Evolutionary conservation across 306 rosid genomes (phyloP), one percentile per base, ranked within the genome.

Genomic region (Dryas octopetala): DNA sequence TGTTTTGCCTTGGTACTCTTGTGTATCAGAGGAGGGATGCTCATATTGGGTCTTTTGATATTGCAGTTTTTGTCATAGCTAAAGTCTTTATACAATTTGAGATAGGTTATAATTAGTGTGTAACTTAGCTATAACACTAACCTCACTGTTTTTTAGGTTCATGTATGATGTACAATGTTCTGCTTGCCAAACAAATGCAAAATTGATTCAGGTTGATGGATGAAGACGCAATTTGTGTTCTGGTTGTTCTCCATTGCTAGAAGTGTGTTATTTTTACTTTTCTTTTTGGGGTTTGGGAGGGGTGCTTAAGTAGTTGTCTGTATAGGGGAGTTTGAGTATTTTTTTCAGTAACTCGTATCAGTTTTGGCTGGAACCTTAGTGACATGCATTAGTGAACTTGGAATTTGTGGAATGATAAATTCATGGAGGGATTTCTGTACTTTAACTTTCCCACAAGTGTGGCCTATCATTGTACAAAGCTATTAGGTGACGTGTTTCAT

Each of bases 111-210:
- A 5, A 6, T 55, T 6, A 40, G 43, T 54, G 26, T 17, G 5
- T 46, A 45, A 46, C 40, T 17, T 19, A 3, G 67, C 23, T 57
- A 12, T 58, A 11, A 43, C 38, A 40, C n/a, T 54, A 14, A n/a
- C 14, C 9, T 70, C 16, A 9, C 62, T 70, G 62, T 53, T 53
- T 43, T 52, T 9, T 40, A 53, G 62, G 74, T 70, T 70, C 63
- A 54, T 54, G 49, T 41, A 53, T n/a, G 63, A 40, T 53, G 28
- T 10, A 26, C 23, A 19, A 10, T 59, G 32, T 10, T 44, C 16
- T 17, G 46, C 58, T 66, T 3, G 59, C 44, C 19, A 68, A 40
- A 2, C 12, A 68, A 40, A 2, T 40, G 63, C 50, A 9, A 43
- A 16, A 3, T 53, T 70, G 46, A 40, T 32, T 6, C 45, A 3